phyloP scores from a whole-genome alignment of 83 land plant species.

The Diphasiastrum complanatum region DNA sequence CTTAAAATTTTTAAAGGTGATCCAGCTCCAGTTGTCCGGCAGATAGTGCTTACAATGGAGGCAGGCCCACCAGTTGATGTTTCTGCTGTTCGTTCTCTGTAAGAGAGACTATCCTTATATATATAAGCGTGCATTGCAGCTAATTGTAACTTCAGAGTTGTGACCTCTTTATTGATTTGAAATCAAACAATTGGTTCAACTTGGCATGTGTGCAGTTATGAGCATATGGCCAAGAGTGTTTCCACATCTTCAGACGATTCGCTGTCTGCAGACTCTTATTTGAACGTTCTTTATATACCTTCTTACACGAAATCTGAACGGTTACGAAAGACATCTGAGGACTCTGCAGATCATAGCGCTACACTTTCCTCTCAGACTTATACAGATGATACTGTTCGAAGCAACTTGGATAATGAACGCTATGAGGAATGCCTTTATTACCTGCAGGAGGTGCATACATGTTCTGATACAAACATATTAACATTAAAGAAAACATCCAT shows the following conservation, averaged over 20 bases:
- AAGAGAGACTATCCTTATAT: conserved; percentile 27
- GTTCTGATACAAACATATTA: no score
- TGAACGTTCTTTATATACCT: conserved; percentile 92
- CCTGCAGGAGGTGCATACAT: conserved; percentile 90
- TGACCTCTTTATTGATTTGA: not conserved
- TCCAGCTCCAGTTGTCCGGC: conserved; percentile 55
- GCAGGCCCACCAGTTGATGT: conserved; percentile 96
- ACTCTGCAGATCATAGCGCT: conserved; percentile 39
- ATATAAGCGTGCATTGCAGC: not conserved
- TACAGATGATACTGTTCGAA: conserved; percentile 70
- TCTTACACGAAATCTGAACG: conserved; percentile 87
- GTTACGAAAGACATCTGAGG: conserved; percentile 54
- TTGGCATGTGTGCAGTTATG: conserved; percentile 73
- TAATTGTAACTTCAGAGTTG: not conserved
- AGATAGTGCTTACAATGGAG: conserved; percentile 76
- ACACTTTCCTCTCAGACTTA: conserved; percentile 25
- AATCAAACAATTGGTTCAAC: not conserved
- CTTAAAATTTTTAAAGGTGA: conserved; percentile 71
- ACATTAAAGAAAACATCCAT: no score
- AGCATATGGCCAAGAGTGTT: conserved; percentile 93
- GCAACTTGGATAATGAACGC: conserved; percentile 70
- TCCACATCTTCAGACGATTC: conserved; percentile 92
- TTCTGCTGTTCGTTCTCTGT: conserved; percentile 76
- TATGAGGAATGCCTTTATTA: conserved; percentile 75
- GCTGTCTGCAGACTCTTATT: conserved; percentile 97